Percentiles rank a stretch among this genome's conserved stretches.
These are phyloP conservation scores for Arxiozyma slooffiae DNA, from an alignment of 1,139 yeast genomes.

Conservation along the genomic window DNA sequence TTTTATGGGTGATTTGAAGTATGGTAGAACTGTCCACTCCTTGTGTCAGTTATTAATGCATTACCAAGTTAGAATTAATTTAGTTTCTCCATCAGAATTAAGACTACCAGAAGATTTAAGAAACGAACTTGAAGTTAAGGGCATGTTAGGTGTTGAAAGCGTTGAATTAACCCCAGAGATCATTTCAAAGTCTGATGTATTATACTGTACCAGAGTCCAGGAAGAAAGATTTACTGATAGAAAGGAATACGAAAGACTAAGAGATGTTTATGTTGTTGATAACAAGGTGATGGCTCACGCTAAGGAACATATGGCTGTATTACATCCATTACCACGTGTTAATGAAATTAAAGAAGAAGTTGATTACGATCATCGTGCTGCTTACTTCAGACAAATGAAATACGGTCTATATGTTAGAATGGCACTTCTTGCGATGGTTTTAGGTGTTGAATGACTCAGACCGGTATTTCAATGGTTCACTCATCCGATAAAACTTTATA, in stretches of 20 bases:
- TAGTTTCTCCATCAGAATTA: constrained; percentile 85
- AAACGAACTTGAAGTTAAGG: constrained; percentile 51
- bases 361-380: constrained; percentile 98
- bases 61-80: constrained; percentile 87
- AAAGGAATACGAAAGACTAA: constrained; percentile 74
- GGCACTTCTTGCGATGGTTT: constrained; percentile 96
- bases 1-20: constrained; percentile 96
- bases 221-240: constrained; percentile 82
- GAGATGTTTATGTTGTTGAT: constrained; percentile 87
- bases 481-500: too few species aligned
- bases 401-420: constrained; percentile 96
- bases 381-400: constrained; percentile 98
- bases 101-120: constrained; percentile 67
- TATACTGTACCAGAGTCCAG: constrained; percentile 97
- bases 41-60: constrained; percentile 82
- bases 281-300: constrained; percentile 85
- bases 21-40: constrained; percentile 98
- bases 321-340: constrained; percentile 98
- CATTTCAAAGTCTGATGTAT: constrained; percentile 81
- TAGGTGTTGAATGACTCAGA: constrained; percentile 66
- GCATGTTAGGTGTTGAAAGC: constrained; percentile 65
- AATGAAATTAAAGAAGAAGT: constrained; percentile 96
- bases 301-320: constrained; percentile 95
- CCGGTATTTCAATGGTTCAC: neutral
- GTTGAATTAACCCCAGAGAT: constrained; percentile 73